Base-by-base conservation (phyloP, 1,139 yeast genomes). In the Suhomyces guaymorum region DNA sequence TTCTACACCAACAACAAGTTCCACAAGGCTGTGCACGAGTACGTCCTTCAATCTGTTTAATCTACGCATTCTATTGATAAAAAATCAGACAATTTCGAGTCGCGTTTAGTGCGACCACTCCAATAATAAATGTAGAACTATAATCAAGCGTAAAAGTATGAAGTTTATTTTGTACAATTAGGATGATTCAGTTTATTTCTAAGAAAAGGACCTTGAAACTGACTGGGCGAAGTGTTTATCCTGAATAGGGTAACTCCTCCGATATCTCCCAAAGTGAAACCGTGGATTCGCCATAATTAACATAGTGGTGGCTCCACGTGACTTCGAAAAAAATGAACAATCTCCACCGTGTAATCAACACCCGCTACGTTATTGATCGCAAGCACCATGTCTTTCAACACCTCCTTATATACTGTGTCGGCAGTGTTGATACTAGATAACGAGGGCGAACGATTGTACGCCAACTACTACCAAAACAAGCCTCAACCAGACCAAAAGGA, bases 341-440 rank as follows among this genome's bases (percentile, higher is more conserved):
- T 23, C 34, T 32, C 33, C 37, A 33, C 35, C 35, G 38, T 33
- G 41, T 33, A 27, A 26, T 28, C 36, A 32, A 32, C 35, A 14
- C 4, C 21, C 23, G 19, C 24, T 13, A 22, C 15, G 27, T 15
- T 23, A 11, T n/a, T 17, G 7, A 17, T 8, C 19, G 26, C 15
- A 28, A 34, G 21, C 28, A 28, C 23, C 15, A 76, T 75, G 76
- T 71, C 82, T 43, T 64, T 73, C 34, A 78, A 80, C 52, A 70
- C 82, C 37, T 81, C 94, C 10, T 72, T 89, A 44, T 88, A 90
- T 64, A 73, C 96, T 9, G 77, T 89, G 33, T 75, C 82, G 29
- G 90, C 95, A 4, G 73, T 83, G 34, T 66, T 89, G 49, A 77
- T 90, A 50, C 76, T 92, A 50, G 97, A 90, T 60, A 78, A 73